Evolutionary conservation across 306 rosid species (phyloP), one percentile per base, ranked within the genome.

Genomic region (Castanea sativa): DNA sequence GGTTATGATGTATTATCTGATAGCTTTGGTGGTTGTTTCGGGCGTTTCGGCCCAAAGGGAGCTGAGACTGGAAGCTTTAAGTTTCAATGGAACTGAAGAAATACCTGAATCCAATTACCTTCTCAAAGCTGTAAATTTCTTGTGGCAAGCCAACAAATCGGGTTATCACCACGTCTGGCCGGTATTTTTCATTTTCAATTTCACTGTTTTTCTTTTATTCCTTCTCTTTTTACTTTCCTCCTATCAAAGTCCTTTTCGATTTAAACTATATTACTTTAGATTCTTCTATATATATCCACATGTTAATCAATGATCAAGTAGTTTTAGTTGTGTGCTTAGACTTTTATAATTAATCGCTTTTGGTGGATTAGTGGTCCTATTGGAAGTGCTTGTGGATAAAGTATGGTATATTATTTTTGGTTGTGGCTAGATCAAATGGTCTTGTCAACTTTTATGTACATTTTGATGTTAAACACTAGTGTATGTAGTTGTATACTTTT

Each of bases 101-200:
- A 59, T 71, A 6, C n/a, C 25, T 23, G 79, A 61, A 38, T 52
- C 83, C 13, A 81, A 30, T 84, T 80, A 76, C 74, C 80, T 93
- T 56, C 76, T 6, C 57, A 81, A 35, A 81, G 90, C 91, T 61
- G 57, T 81, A n/a, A 86, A 81, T 83, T 93, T 93, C 92, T 73
- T 93, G 51, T 93, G 97, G 98, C 92, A 88, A 59, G 30, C 97
- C 2, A 82, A 68, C 5, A 76, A 75, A 49, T 72, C 90, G 0
- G 91, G 95, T 30, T 93, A 93, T 73, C 82, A 80, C 11, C 98
- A 90, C 69, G 90, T 87, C 23, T 93, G 98, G 98, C 98, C 98
- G 85, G 98, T 93, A 84, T 87, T 78, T 80, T 25, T 8, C 25
- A 5, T 32, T 7, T 19, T 30, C 43, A 38, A 38, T 38, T 38